Conservation (phyloP, 768 basidiomycete genomes). For the Tulasnella sp. region DNA sequence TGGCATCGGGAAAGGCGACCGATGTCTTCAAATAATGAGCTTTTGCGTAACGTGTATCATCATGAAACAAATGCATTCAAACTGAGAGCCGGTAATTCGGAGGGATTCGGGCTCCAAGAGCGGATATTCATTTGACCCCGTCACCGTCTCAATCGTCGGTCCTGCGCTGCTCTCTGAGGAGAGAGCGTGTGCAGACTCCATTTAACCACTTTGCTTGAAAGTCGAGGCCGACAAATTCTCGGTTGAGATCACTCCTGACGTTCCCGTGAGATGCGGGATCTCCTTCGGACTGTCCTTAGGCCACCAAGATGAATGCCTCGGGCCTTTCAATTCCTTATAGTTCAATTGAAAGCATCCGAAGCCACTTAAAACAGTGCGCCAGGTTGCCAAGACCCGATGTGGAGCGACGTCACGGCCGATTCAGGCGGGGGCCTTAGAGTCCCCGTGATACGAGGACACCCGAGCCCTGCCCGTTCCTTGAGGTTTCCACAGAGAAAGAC, state of each 20-base stretch:
- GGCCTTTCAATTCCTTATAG: conserved; percentile 12
- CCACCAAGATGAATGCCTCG: conserved; percentile 5
- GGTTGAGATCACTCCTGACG: neutral
- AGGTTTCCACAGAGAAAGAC: conserved; percentile 12
- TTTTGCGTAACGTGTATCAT: neutral
- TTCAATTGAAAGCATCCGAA: conserved; percentile 16
- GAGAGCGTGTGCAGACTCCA: neutral
- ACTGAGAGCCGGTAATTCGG: neutral
- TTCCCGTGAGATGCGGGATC: neutral
- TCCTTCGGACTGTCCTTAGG: conserved; percentile 14
- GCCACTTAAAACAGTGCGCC: neutral
- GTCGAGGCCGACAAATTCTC: neutral
- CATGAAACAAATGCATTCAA: neutral
- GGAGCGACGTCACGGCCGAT: neutral
- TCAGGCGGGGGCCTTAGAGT: neutral
- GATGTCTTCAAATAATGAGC: neutral
- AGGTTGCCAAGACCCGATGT: neutral
- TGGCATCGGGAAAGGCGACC: neutral
- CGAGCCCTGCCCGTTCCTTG: neutral
- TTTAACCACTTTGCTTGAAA: neutral
- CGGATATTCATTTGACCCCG: neutral
- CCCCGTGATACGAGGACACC: neutral
- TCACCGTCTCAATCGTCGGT: conserved; percentile 12
- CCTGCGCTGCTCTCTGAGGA: neutral
- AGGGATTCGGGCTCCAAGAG: conserved; percentile 3